Evolutionary conservation across 148 eudicot species (phyloP), one percentile per base, ranked within the genome.

Genomic region (Nepenthes mirabilis): DNA sequence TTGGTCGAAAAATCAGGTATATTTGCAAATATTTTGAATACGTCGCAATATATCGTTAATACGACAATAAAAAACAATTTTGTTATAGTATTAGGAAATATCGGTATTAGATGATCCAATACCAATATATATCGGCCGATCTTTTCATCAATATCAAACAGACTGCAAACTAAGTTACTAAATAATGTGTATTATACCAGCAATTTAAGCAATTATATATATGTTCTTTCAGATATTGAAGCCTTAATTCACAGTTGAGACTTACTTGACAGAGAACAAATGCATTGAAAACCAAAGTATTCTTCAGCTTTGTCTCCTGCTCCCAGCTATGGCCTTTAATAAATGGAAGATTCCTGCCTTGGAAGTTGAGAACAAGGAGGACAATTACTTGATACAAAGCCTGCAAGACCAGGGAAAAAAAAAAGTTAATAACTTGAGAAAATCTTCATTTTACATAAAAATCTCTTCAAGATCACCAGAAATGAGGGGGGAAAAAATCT

Each of bases 211-310:
- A 23, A 23, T 23, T 40, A 40, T 3, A 4, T 8, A 40, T 40
- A 40, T 40, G 45, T 40, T 3, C 45, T 40, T 40, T 8, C 8
- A 40, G 6, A 23, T 8, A 4, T 40, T 23, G 23, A 23, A 40
- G 8, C 45, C 8, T 40, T 40, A 23, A 45, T 33, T 34, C 55
- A 14, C 14, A 47, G 47, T 40, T 13, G 34, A 9, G 45, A 76
- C 88, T 73, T 82, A 87, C 97, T 73, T 90, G 97, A 70, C 95
- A 87, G 47, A 91, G 58, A 68, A 91, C 97, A 65, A 91, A 91
- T 40, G 87, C 75, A 40, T 91, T 91, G 74, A 91, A 91, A 48
- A 91, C 67, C 56, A 91, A 64, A 32, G 97, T 79, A 58, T 91
- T 91, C 85, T 81, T 84, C 72, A 91, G 57, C 72, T 80, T 76